Base-by-base conservation (phyloP, 108 stramenopile genomes). In the Nitzschia inconspicua region DNA sequence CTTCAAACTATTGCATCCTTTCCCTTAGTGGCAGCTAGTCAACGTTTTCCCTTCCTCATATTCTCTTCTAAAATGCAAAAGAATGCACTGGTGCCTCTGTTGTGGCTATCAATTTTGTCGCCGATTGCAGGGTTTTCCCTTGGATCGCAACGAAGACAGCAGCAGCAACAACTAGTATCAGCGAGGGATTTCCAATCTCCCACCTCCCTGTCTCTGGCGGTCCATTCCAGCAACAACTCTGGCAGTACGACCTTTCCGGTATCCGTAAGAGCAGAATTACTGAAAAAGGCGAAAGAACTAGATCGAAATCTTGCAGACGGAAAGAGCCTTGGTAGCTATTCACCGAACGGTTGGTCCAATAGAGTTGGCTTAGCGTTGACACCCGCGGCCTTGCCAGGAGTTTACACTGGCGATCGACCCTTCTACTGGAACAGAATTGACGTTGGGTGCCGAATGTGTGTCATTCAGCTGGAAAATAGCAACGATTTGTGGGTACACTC, bases 341-440 rank as follows among this genome's bases (percentile, higher is more conserved):
- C 77, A 0, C 22, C 77, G 18, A 55, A 53, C 6, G 75, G 74
- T 0, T 77, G 68, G 69, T 70, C 69, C 34, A 77, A 77, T 60
- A 76, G 89, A 1, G 48, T 75, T 7, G 89, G 82, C 0, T 68
- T 65, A 6, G 84, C 79, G 0, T 56, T 93, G 31, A 93, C 88
- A 1, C 91, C 91, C 5, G 77, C 73, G 1, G 46, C 78, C 10
- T 31, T 72, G 3, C 70, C 76, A 0, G 63, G 73, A 19, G 77
- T 93, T 5, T 93, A 85, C 52, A 83, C 86, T 1, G 85, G 80
- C 22, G 87, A 89, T 63, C 70, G 91, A 16, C 82, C 85, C 7
- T 93, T 89, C 58, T 74, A 71, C 29, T 93, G 91, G 91, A 89
- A 93, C 54, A 78, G 70, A 14, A 93, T 93, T 50, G 87, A 93